Base-by-base conservation (phyloP, 2,329 filamentous ascomycete genomes). In the Tolypocladium inflatum region DNA sequence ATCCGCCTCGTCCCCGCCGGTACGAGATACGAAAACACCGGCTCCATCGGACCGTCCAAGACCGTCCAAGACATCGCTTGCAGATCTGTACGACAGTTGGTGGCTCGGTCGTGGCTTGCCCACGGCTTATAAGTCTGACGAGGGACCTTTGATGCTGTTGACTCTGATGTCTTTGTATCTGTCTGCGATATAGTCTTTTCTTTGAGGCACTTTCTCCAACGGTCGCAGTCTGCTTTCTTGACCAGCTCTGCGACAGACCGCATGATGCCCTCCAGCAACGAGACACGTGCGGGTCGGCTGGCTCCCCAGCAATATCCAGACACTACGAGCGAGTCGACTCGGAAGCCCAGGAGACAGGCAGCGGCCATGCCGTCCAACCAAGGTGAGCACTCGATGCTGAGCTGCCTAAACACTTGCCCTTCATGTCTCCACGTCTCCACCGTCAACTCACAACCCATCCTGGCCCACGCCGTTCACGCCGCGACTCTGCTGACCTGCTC, bases 21-120 rank as follows among this genome's bases (percentile, higher is more conserved):
- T 57, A 55, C 56, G 56, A 54, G 50, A 57, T 57, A 57, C 51
- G 56, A 54, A 26, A 26, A 26, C 19, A 15, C 45, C 26, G 17
- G 26, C 6, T 33, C 26, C 17, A n/a, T 9, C 26, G 9, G n/a
- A n/a, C n/a, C n/a, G n/a, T n/a, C n/a, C n/a, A n/a, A n/a, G 30
- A 4, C 45, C 17, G 26, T n/a, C 19, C 48, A 50, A 33, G 45
- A 50, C 15, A 11, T 50, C 26, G 17, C 26, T 11, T n/a, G 26
- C 13, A 50, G 15, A 33, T 50, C 45, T 50, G 17, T 17, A 50
- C 26, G 7, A n/a, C 45, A 15, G 26, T 50, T 26, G 45, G 39
- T 10, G 17, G 19, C 39, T n/a, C 8, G 39, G 17, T 17, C 39
- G 39, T n/a, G 39, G 19, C 39, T 33, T n/a, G 45, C 15, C 45